Evolutionary conservation across 805 yeast species (phyloP).

Genomic region (Lipomyces starkeyi): DNA sequence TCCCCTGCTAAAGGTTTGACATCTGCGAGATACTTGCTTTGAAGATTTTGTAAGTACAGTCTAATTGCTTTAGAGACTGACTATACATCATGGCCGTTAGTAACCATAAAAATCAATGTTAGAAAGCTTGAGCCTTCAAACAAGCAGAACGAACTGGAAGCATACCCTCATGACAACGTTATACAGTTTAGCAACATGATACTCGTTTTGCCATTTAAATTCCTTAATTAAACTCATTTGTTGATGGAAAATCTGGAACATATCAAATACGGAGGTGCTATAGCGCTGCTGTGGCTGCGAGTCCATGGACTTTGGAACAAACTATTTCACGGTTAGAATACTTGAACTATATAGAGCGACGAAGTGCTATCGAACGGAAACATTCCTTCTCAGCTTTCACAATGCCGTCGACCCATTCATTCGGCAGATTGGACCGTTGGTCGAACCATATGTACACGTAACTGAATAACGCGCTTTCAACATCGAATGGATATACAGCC

Average conservation of each 20-base stretch:
- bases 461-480: conserved; percentile 63
- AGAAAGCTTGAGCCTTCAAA: background rate
- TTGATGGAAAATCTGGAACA: conserved; percentile 66
- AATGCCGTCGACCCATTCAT: conserved; percentile 59
- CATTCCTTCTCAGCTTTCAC: conserved; percentile 57
- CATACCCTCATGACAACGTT: conserved; percentile 60
- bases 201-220: conserved; percentile 69
- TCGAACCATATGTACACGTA: conserved; percentile 53
- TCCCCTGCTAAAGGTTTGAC: conserved; percentile 12
- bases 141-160: background rate
- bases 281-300: conserved; percentile 36
- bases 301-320: conserved; percentile 35
- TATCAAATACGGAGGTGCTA: conserved; percentile 70
- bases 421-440: conserved; percentile 54
- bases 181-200: conserved; percentile 65
- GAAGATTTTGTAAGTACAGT: conserved; percentile 49
- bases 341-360: background rate
- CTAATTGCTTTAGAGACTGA: conserved; percentile 66
- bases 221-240: conserved; percentile 61
- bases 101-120: background rate
- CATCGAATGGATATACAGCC: conserved; percentile 49
- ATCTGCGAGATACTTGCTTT: conserved; percentile 41
- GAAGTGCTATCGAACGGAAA: background rate
- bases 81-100: background rate
- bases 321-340: background rate